phyloP scores from a whole-genome alignment of 2,329 filamentous ascomycete genomes.

The Domatiomyces globalis region DNA sequence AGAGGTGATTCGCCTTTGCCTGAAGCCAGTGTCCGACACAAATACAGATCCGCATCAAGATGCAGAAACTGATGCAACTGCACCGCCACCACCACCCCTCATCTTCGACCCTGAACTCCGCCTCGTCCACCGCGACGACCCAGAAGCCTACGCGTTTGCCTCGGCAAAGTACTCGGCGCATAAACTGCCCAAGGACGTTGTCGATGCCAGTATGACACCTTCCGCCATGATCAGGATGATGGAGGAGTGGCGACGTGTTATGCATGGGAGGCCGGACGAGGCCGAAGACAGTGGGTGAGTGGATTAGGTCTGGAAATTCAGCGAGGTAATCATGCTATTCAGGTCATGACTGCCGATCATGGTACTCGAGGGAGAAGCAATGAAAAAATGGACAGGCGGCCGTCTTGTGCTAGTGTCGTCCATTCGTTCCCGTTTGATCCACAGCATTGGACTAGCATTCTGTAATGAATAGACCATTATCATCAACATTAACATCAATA shows the following conservation, averaged over 20 bases:
- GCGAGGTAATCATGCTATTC: no score
- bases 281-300: slow-evolving; percentile 26
- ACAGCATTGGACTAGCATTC: no score
- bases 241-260: slow-evolving; percentile 54
- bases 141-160: slow-evolving; percentile 73
- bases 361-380: no score
- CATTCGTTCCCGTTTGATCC: no score
- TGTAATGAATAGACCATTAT: no score
- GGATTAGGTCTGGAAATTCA: background rate
- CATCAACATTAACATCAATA: no score
- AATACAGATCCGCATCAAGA: slow-evolving; percentile 36
- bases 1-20: slow-evolving; percentile 13
- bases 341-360: no score
- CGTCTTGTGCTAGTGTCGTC: no score
- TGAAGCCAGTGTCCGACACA: slow-evolving; percentile 18
- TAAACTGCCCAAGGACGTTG: slow-evolving; percentile 86
- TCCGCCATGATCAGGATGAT: slow-evolving; percentile 72
- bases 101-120: slow-evolving; percentile 62
- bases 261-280: slow-evolving; percentile 29
- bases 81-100: slow-evolving; percentile 20
- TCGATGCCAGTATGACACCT: slow-evolving; percentile 49
- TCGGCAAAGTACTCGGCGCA: slow-evolving; percentile 85
- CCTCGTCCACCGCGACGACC: slow-evolving; percentile 69
- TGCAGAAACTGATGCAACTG: slow-evolving; percentile 34
- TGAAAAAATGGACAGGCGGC: no score